Evolutionary conservation across 768 basidiomycete genomes (phyloP).

Genomic region (Phallus indusiatus): DNA sequence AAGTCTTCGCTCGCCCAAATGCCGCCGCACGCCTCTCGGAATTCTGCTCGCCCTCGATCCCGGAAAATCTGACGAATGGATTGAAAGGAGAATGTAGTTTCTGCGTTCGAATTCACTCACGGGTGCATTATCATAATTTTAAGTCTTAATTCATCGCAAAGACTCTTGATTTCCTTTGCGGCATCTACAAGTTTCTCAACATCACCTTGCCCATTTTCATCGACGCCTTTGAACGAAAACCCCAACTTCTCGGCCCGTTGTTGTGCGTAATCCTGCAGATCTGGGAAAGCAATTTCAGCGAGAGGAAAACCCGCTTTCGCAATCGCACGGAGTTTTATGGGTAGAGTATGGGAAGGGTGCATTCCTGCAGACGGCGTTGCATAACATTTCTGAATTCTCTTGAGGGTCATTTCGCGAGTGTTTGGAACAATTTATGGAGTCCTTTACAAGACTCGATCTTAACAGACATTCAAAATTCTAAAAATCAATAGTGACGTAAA

Average conservation of each 20-base stretch:
- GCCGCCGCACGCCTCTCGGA: conserved; percentile 12
- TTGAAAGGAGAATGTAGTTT: neutral
- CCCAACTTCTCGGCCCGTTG: conserved; percentile 7
- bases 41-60: conserved; percentile 20
- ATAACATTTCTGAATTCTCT: conserved; percentile 9
- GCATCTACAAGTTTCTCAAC: conserved; percentile 15
- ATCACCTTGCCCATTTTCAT: conserved; percentile 17
- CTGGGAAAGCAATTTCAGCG: conserved; percentile 21
- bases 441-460: too few relatives aligned
- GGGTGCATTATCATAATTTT: conserved; percentile 20
- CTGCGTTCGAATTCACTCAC: conserved; percentile 13
- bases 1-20: conserved; percentile 16
- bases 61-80: conserved; percentile 14
- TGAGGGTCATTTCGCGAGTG: neutral
- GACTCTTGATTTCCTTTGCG: conserved; percentile 12
- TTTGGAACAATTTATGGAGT: too few relatives aligned
- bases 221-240: conserved; percentile 15
- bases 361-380: conserved; percentile 24
- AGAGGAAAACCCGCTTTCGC: conserved; percentile 19
- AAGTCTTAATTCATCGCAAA: conserved; percentile 17
- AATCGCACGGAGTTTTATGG: conserved; percentile 22
- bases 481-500: too few relatives aligned
- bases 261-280: conserved; percentile 19
- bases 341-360: conserved; percentile 22
- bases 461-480: too few relatives aligned